A percentile compares a stretch with the other conserved stretches of the same genome.
These are phyloP conservation scores for Tulasnella sp. DNA, from an alignment of 768 basidiomycete genomes.

Conservation along the genomic window DNA sequence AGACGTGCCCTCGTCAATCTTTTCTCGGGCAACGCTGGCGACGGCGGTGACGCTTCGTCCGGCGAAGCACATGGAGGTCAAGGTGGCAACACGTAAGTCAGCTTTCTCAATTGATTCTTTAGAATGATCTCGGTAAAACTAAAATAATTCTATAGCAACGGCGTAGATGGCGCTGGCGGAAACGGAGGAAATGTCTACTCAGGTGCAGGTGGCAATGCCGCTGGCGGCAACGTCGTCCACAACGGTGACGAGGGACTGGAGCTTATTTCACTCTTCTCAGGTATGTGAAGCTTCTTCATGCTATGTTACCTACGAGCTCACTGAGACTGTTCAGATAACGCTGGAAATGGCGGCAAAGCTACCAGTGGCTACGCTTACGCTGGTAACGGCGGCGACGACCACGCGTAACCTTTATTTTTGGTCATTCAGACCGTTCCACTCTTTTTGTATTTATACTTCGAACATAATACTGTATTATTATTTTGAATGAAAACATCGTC, in stretches of 20 bases:
- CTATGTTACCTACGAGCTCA: neutral
- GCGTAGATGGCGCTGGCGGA: slow-evolving; percentile 1
- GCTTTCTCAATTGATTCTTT: neutral
- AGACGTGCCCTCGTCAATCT: neutral
- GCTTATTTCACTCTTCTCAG: slow-evolving; percentile 5
- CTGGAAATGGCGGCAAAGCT: neutral
- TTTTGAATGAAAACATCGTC: neutral
- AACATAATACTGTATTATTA: neutral
- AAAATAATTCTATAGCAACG: neutral
- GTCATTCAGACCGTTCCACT: neutral
- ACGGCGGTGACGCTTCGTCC: neutral
- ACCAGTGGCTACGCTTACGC: neutral
- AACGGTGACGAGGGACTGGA: slow-evolving; percentile 1
- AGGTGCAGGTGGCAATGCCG: slow-evolving; percentile 9
- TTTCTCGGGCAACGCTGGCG: neutral
- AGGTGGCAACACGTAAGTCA: neutral
- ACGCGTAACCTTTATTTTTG: neutral
- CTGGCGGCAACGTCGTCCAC: slow-evolving; percentile 5
- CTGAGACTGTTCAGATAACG: neutral
- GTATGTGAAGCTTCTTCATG: neutral
- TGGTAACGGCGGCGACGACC: neutral
- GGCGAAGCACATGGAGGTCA: neutral
- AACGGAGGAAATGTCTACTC: slow-evolving; percentile 21
- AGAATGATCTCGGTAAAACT: neutral
- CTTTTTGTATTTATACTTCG: slow-evolving; percentile 1